Base-by-base conservation (phyloP, 768 basidiomycete species). In the Hericium erinaceus region DNA sequence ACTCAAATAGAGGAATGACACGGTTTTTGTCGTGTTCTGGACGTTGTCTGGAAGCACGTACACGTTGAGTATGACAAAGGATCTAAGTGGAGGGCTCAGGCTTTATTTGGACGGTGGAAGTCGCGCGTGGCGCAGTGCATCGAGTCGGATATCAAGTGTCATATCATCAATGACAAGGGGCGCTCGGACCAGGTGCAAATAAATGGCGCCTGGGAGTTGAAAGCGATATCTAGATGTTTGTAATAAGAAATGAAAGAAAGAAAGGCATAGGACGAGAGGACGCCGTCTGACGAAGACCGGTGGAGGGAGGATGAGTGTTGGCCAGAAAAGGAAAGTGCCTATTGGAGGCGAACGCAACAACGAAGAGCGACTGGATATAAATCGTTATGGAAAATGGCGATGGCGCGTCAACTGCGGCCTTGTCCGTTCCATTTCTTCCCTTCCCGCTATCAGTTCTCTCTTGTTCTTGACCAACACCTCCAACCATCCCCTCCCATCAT, bases 311-410 rank as follows among this genome's bases (percentile, higher is more conserved):
- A 33, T 33, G 33, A 33, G 33, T 33, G 33, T 53, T 48, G 28
- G 38, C 51, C 59, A n/a, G 55, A 49, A 57, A 62, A 62, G 59
- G 61, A 48, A 62, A 62, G 46, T 52, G 16, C 55, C 58, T 60
- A 59, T 56, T 55, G 15, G 40, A 40, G 52, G n/a, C 6, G 33
- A 33, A 33, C 33, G 33, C 33, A 37, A 53, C 16, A 53, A 39
- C 52, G 16, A 46, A 55, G 40, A 40, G 39, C 39, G 44, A 16
- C 39, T 44, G 28, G 54, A 55, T 55, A 40, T 55, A 55, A 55
- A 8, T 33, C 33, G 33, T 33, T 33, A 33, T 33, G 33, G 54
- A 46, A 55, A 55, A 55, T 40, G 20, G 61, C 60, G 59, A 60
- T 59, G 56, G 56, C 56, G 59, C 61, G 61, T 57, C 59, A 62